phyloP scores from a whole-genome alignment of 495 filamentous ascomycete species.

The Patellaria atrata region DNA sequence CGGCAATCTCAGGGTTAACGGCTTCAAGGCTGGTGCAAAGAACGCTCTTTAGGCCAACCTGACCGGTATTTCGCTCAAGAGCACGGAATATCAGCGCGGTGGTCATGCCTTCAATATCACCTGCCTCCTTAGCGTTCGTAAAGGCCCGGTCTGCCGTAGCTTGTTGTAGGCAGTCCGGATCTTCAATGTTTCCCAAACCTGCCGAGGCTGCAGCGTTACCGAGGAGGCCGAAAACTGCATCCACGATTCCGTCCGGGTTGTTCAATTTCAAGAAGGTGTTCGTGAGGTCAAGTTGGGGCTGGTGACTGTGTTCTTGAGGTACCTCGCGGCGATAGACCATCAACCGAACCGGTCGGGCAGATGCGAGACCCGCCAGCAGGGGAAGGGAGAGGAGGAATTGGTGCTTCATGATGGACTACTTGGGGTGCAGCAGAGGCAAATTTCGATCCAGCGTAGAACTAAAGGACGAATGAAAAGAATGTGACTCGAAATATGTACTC shows the following conservation, averaged over 20 bases:
- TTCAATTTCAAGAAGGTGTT: constrained; percentile 36
- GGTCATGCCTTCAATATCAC: constrained; percentile 40
- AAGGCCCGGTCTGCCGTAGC: constrained; percentile 54
- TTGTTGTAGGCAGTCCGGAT: constrained; percentile 50
- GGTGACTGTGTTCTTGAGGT: constrained; percentile 49
- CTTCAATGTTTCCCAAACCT: constrained; percentile 41
- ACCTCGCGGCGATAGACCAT: constrained; percentile 35
- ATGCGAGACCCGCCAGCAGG: constrained; percentile 9
- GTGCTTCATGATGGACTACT: constrained; percentile 13
- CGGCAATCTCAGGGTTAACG: constrained; percentile 20
- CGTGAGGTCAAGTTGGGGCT: constrained; percentile 35
- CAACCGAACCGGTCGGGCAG: constrained; percentile 4
- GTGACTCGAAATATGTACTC: constrained; percentile 7
- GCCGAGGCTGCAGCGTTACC: constrained; percentile 42
- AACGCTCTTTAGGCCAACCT: constrained; percentile 39
- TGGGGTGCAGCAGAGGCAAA: constrained; percentile 2
- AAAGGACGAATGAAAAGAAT: constrained; percentile 5
- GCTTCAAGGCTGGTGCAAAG: constrained; percentile 35
- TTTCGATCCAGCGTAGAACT: not conserved
- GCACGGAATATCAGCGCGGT: constrained; percentile 47
- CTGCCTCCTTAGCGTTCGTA: constrained; percentile 50
- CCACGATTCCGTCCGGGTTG: constrained; percentile 45
- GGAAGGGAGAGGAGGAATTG: constrained; percentile 15
- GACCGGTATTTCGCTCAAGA: constrained; percentile 48
- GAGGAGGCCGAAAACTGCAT: constrained; percentile 49